Evolutionary conservation across 805 yeast genomes (phyloP).

Genomic region (Zygosaccharomyces siamensis): DNA sequence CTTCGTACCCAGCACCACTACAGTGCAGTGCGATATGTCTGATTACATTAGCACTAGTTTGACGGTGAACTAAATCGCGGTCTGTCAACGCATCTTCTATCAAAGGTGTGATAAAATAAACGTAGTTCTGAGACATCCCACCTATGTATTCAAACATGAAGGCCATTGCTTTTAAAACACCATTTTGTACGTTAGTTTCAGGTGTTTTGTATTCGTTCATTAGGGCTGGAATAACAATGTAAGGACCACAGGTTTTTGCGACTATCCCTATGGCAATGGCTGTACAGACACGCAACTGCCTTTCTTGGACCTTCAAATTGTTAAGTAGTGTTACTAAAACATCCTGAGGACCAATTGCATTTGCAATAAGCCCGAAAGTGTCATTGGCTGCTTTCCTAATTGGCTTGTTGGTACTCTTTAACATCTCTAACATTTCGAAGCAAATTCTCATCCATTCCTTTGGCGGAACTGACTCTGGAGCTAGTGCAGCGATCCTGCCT

Average conservation of each 20-base stretch:
- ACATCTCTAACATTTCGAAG: constrained; percentile 82
- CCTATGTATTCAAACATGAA: constrained; percentile 92
- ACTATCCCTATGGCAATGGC: constrained; percentile 98
- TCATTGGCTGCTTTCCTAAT: constrained; percentile 81
- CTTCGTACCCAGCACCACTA: constrained; percentile 70
- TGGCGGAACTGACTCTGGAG: constrained; percentile 78
- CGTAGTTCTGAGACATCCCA: constrained; percentile 71
- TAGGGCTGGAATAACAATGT: constrained; percentile 86
- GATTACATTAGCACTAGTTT: constrained; percentile 87
- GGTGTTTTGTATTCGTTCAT: constrained; percentile 95
- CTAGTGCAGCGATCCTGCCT: constrained; percentile 75
- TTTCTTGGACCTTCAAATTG: constrained; percentile 85
- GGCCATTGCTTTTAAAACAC: constrained; percentile 84
- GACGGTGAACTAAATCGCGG: constrained; percentile 88
- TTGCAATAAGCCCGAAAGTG: constrained; percentile 87
- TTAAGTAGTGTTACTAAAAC: constrained; percentile 78
- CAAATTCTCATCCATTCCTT: constrained; percentile 98
- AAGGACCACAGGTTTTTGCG: constrained; percentile 89
- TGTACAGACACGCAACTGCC: constrained; percentile 93
- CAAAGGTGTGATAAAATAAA: constrained; percentile 72
- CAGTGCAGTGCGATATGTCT: constrained; percentile 78
- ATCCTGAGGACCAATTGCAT: constrained; percentile 94
- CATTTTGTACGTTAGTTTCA: constrained; percentile 90
- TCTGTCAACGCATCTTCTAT: constrained; percentile 87
- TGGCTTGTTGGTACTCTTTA: constrained; percentile 71